These are phyloP conservation scores for Diaporthe helianthi DNA, from an alignment of 2,329 filamentous ascomycete genomes.

Conservation along the genomic window DNA sequence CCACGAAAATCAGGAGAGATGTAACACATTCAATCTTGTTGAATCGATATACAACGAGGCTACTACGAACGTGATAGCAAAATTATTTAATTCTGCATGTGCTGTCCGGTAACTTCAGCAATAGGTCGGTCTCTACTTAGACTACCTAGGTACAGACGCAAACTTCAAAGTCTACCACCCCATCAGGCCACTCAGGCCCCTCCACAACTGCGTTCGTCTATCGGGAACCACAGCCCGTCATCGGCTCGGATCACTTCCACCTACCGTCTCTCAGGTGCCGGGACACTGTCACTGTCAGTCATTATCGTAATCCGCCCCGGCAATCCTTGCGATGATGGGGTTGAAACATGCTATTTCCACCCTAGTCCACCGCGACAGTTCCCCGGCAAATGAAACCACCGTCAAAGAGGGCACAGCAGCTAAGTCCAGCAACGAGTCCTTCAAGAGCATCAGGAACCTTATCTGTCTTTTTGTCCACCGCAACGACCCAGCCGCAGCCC, in stretches of 20 bases:
- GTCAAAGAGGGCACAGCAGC: neutral
- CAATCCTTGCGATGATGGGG: conserved; percentile 1
- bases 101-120: neutral
- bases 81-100: neutral
- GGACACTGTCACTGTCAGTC: neutral
- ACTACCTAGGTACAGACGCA: no score
- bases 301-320: neutral
- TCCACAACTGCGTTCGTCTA: neutral
- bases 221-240: conserved; percentile 6
- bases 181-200: no score
- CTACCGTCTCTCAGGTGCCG: neutral
- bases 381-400: neutral
- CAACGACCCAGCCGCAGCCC: neutral
- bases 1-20: neutral
- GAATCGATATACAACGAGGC: neutral
- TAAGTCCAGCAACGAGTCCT: conserved; percentile 3
- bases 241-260: neutral
- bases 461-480: neutral
- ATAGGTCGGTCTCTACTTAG: no score
- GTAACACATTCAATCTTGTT: neutral
- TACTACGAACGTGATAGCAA: neutral
- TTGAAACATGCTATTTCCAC: conserved; percentile 19
- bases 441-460: conserved; percentile 8
- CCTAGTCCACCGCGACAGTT: neutral
- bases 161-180: neutral